Evolutionary conservation across 805 yeast species (phyloP).

Genomic region (Candida jianshihensis): DNA sequence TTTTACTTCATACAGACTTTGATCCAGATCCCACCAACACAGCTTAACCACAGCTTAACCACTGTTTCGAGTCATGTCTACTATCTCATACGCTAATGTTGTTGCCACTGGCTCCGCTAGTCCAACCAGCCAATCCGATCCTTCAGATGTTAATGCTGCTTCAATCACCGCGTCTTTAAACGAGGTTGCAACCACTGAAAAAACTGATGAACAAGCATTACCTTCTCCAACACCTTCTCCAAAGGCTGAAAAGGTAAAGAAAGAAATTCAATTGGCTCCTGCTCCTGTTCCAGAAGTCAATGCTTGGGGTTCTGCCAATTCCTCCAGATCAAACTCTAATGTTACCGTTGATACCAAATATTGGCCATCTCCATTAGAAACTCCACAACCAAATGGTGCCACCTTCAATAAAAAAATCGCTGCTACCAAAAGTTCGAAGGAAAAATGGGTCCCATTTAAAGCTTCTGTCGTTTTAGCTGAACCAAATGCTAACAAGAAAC

Average conservation of each 20-base stretch:
- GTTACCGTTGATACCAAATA: constrained; percentile 20
- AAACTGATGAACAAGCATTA: constrained; percentile 7
- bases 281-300: constrained; percentile 59
- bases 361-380: constrained; percentile 32
- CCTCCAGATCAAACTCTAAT: constrained; percentile 20
- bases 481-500: constrained; percentile 17
- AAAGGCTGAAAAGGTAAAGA: constrained; percentile 18
- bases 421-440: constrained; percentile 30
- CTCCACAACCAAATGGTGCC: constrained; percentile 15
- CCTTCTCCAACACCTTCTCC: constrained; percentile 25
- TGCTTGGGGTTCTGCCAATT: constrained; percentile 46
- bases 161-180: constrained; percentile 4
- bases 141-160: constrained; percentile 2
- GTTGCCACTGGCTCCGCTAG: constrained; percentile 20
- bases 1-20: no score
- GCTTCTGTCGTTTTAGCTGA: constrained; percentile 44
- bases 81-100: constrained; percentile 25
- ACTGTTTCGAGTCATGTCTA: constrained; percentile 6
- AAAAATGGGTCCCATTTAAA: constrained; percentile 69
- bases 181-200: constrained; percentile 5
- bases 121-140: constrained; percentile 5
- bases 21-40: no score
- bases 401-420: constrained; percentile 8
- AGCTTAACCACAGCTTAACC: constrained; percentile 26
- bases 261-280: constrained; percentile 39